Evolutionary conservation across 306 rosid genomes (phyloP), one percentile per base, ranked within the genome.

Genomic region (Ormosia semicastrata): DNA sequence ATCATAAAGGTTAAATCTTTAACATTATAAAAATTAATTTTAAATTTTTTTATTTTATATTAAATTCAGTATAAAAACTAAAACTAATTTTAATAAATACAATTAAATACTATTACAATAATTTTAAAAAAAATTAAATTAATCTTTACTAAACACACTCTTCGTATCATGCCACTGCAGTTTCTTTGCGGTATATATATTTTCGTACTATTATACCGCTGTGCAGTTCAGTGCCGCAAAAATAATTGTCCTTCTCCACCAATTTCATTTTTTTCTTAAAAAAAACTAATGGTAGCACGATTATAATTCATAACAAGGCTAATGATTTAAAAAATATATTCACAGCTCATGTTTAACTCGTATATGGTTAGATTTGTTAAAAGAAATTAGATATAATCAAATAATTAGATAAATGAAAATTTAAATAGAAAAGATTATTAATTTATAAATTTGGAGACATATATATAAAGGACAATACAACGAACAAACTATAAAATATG

Each of bases 191-290:
- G 50, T 63, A 36, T 49, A 62, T 39, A 44, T 44, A 5, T n/a
- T 32, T 74, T 74, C 79, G 69, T 74, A 58, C 68, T 24, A 60
- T 60, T n/a, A 32, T 60, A 75, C n/a, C 71, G 68, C 69, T 58
- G 40, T 29, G 56, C 68, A 32, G 46, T 33, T 32, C 36, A 64
- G 30, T 49, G 65, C 10, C 49, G 30, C 73, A 44, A 49, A 64
- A 77, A 76, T 77, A 77, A 77, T 64, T 63, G 81, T 64, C 64
- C 81, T 64, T 77, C 53, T 70, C 66, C 59, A 7, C 13, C 41
- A 18, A 24, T 24, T 24, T 24, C 24, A 24, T 24, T 24, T 24
- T 24, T 24, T 24, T 24, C 24, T 24, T 24, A 24, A 24, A 24
- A 24, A 24, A 24, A 24, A 24, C 24, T 24, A 24, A 24, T 24